Base-by-base conservation (phyloP, 1,284 basidiomycete genomes). In the Mycena sp. region DNA sequence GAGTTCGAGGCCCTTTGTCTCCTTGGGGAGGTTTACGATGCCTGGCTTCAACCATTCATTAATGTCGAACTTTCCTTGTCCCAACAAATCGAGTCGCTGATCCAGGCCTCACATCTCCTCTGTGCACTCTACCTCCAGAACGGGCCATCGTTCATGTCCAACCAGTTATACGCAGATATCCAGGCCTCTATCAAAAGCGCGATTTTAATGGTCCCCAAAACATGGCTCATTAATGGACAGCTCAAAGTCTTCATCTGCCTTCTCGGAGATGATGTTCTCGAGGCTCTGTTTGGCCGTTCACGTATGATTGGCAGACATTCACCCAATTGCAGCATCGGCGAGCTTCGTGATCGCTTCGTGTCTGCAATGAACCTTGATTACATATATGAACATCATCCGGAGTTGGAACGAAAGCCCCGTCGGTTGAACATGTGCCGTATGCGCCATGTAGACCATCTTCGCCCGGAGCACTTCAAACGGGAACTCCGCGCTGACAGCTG, bases 321-420 rank as follows among this genome's bases (percentile, higher is more conserved):
- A 30, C 77, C 78, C 4, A 68, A 74, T 54, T 64, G 78, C 58
- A 45, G 46, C 32, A 19, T 63, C 32, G 6, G 19, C 2, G 41
- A 67, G 35, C 37, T 63, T 19, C 67, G 76, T 29, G 68, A 76
- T 61, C 70, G 76, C 68, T 71, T 78, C 58, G 74, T 75, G 16
- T 70, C 74, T 4, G 73, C 74, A 25, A 60, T 78, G 49, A 71
- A 69, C 43, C 61, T 70, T 19, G 76, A 75, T 1, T 73, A 74
- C n/a, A 59, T 71, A 12, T 59, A 58, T 41, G 16, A 26, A 14
- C 59, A 49, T 6, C 28, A 62, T 35, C 60, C 63, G 12, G 29
- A 65, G 12, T 37, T 51, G 2, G 64, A 66, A n/a, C 37, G 41
- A 10, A 40, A 41, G 5, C 64, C 54, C 9, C 35, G 48, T 12